A percentile compares a stretch with the other conserved stretches of the same genome.
phyloP scores from a whole-genome alignment of 202 grass and related monocot genomes.

The Cymbopogon flexuosus region DNA sequence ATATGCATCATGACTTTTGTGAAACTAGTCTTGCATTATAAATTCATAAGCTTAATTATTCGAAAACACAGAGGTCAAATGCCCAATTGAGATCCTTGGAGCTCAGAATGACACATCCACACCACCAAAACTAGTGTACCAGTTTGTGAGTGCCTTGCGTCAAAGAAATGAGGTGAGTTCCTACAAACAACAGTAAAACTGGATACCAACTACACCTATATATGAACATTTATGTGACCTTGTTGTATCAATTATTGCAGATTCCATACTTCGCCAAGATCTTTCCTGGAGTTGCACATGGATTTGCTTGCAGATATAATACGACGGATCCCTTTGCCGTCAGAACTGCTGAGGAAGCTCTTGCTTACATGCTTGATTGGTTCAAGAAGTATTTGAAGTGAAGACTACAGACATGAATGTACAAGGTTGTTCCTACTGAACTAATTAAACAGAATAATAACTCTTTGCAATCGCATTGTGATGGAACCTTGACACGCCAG shows the following conservation, averaged over 20 bases:
- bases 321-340: constrained; percentile 23
- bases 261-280: constrained; percentile 34
- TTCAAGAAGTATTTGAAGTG: constrained; percentile 29
- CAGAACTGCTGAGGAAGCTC: constrained; percentile 30
- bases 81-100: constrained; percentile 21
- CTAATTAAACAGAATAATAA: neutral
- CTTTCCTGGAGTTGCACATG: constrained; percentile 31
- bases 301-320: constrained; percentile 49
- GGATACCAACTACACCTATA: neutral
- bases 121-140: constrained; percentile 8
- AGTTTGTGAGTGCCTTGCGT: constrained; percentile 3
- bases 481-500: neutral
- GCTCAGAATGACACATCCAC: constrained; percentile 2
- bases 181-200: neutral
- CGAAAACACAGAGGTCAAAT: constrained; percentile 1
- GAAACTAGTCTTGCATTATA: neutral
- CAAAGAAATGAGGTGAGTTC: neutral
- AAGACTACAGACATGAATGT: neutral
- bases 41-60: neutral
- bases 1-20: neutral
- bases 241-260: constrained; percentile 18
- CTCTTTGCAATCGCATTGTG: neutral
- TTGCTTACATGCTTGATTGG: constrained; percentile 41
- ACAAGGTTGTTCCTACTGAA: neutral
- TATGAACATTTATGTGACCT: neutral